Percentiles rank a stretch among this genome's conserved stretches.
These are phyloP conservation scores for Fraxinus nigra DNA, from an alignment of 305 asterid genomes.

Conservation along the genomic window DNA sequence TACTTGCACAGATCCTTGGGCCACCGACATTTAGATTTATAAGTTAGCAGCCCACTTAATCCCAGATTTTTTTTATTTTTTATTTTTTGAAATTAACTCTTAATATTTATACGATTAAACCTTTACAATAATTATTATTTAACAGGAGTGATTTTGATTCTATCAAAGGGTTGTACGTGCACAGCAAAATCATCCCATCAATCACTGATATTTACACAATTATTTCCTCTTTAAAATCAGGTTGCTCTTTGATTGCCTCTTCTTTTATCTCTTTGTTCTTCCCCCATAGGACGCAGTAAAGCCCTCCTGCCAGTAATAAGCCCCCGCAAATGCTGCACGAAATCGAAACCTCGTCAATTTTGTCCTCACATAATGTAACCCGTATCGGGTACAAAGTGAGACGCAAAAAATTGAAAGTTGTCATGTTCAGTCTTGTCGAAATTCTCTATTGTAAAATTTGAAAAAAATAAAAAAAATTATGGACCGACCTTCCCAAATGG, in stretches of 20 bases:
- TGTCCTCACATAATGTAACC: not conserved
- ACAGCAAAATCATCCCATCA: constrained; percentile 1
- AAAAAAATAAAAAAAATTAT: not conserved
- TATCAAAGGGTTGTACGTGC: no score
- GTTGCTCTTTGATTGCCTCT: constrained; percentile 21
- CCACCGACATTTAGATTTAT: no score
- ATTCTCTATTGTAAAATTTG: not conserved
- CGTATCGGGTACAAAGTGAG: not conserved
- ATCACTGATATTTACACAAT: constrained; percentile 26
- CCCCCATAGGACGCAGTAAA: constrained; percentile 68
- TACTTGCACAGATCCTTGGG: no score
- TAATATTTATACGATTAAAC: not conserved
- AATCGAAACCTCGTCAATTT: not conserved
- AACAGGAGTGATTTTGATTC: not conserved
- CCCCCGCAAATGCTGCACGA: constrained; percentile 61
- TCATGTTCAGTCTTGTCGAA: not conserved
- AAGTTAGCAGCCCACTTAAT: no score
- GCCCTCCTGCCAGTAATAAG: constrained; percentile 49
- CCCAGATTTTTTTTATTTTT: no score
- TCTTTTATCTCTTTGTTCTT: constrained; percentile 43
- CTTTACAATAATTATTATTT: not conserved
- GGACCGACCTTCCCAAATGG: constrained; percentile 51
- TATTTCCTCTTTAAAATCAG: constrained; percentile 27
- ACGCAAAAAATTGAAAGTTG: not conserved
- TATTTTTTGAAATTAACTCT: not conserved